These are phyloP conservation scores for Heterobasidion irregulare DNA, from an alignment of 1,284 basidiomycete genomes.

Conservation along the genomic window DNA sequence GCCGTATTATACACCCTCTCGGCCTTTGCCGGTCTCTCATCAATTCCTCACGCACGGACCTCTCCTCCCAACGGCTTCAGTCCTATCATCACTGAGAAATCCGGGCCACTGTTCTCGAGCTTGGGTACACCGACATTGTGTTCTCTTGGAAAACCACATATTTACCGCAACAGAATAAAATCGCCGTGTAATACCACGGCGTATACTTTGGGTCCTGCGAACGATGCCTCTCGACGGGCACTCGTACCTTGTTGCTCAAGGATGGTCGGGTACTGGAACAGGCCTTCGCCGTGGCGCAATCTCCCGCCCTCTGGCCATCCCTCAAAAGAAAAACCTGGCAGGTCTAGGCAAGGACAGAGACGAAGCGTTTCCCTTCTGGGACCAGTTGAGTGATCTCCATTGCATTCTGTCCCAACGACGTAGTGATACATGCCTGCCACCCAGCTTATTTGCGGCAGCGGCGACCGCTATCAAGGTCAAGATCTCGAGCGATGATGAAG, in stretches of 20 bases:
- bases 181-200: too few species aligned
- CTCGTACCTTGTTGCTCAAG: slow-evolving; percentile 72
- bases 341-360: slow-evolving; percentile 89
- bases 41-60: not conserved
- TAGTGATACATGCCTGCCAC: not conserved
- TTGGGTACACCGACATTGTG: too few species aligned
- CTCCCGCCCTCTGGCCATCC: slow-evolving; percentile 64
- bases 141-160: too few species aligned
- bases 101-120: too few species aligned
- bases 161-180: too few species aligned
- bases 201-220: not conserved
- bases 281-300: slow-evolving; percentile 66
- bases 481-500: slow-evolving; percentile 44
- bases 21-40: not conserved
- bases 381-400: slow-evolving; percentile 58
- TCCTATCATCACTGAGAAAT: too few species aligned
- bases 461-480: slow-evolving; percentile 73
- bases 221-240: slow-evolving; percentile 72
- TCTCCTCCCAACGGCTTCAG: too few species aligned
- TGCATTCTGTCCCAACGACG: not conserved
- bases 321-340: slow-evolving; percentile 76
- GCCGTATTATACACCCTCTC: not conserved
- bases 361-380: slow-evolving; percentile 94
- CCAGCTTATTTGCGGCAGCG: slow-evolving; percentile 70
- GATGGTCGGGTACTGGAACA: slow-evolving; percentile 81